Percentiles rank a stretch among this genome's conserved stretches.
Evolutionary conservation across 768 basidiomycete species (phyloP).

Genomic region (Coprinopsis cinerea): DNA sequence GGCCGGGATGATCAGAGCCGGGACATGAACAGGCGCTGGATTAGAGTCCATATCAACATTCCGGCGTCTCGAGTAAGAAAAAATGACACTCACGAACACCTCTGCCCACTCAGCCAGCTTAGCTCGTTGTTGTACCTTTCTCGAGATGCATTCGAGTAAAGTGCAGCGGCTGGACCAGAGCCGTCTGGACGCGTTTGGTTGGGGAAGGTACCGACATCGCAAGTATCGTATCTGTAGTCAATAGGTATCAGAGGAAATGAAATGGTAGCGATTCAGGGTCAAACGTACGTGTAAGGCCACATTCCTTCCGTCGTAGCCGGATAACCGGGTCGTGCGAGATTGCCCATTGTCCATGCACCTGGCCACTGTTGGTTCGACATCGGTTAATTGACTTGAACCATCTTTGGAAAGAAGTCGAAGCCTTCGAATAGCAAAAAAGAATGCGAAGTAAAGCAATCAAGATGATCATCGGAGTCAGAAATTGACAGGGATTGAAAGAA

Average conservation of each 20-base stretch:
- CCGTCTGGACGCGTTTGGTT: constrained; percentile 58
- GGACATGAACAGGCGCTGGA: constrained; percentile 75
- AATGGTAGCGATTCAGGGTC: not conserved
- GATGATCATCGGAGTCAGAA: too few relatives aligned
- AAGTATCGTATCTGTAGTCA: constrained; percentile 45
- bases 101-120: constrained; percentile 74
- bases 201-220: constrained; percentile 72
- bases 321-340: constrained; percentile 79
- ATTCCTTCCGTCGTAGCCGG: constrained; percentile 73
- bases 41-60: not conserved
- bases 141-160: constrained; percentile 43
- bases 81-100: constrained; percentile 48
- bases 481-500: too few relatives aligned
- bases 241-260: not conserved
- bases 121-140: constrained; percentile 51
- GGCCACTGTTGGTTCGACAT: constrained; percentile 78
- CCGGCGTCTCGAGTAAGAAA: not conserved
- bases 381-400: too few relatives aligned
- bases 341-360: constrained; percentile 86
- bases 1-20: constrained; percentile 74
- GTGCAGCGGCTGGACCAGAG: constrained; percentile 56
- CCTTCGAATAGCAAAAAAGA: too few relatives aligned
- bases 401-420: too few relatives aligned
- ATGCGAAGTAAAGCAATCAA: too few relatives aligned
- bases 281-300: constrained; percentile 73